These are phyloP conservation scores for Colletotrichum trifolii DNA, from an alignment of 2,329 filamentous ascomycete species.

Conservation along the genomic window DNA sequence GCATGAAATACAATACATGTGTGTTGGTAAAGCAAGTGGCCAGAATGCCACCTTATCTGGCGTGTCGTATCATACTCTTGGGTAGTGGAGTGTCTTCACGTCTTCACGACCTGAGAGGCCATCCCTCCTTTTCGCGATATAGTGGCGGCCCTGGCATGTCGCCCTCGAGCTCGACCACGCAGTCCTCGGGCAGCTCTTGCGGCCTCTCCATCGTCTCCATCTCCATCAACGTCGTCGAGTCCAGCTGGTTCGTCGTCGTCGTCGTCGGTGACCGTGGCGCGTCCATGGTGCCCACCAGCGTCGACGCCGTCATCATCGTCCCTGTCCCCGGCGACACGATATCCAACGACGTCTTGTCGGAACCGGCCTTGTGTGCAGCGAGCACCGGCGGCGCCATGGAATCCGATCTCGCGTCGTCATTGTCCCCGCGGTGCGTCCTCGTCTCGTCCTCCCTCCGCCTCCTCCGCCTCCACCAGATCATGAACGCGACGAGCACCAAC, in stretches of 20 bases:
- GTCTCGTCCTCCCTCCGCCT: conserved; percentile 4
- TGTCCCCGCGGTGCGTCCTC: neutral
- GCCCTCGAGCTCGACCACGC: conserved; percentile 27
- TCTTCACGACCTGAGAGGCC: conserved; percentile 14
- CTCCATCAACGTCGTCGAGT: conserved; percentile 28
- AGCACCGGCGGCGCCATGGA: conserved; percentile 13
- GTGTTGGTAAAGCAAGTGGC: neutral
- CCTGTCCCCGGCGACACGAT: conserved; percentile 20
- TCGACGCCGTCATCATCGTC: conserved; percentile 17
- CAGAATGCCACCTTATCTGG: too few species aligned
- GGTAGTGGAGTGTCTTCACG: neutral
- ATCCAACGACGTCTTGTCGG: conserved; percentile 18
- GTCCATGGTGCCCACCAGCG: neutral
- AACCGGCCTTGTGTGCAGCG: conserved; percentile 13
- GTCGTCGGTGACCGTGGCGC: conserved; percentile 16
- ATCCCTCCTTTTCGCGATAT: conserved; percentile 33
- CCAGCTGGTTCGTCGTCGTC: conserved; percentile 22
- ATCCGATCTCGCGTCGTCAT: conserved; percentile 9
- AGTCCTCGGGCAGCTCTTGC: conserved; percentile 28
- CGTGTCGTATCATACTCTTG: neutral
- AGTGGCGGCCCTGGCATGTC: conserved; percentile 33
- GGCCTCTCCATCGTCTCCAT: conserved; percentile 33
- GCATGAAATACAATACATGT: conserved; percentile 6
- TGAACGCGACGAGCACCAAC: conserved; percentile 17
- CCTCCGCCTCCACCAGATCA: conserved; percentile 20